Evolutionary conservation across 805 yeast species (phyloP).

Genomic region (Myxozyma vanderwaltii): DNA sequence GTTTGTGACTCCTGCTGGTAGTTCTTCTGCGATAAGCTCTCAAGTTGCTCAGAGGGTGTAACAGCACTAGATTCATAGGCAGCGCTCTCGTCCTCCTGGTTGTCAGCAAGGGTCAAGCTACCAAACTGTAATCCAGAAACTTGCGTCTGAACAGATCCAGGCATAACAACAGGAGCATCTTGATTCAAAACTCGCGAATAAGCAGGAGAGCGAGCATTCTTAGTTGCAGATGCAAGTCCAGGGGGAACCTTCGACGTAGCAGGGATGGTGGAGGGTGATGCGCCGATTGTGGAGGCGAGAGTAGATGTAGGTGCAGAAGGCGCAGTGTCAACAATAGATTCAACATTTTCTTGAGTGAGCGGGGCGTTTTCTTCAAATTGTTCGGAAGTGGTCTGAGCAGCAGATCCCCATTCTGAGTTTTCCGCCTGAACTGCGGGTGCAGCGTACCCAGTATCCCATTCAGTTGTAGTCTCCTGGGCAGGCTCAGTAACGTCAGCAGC

Average conservation of each 20-base stretch:
- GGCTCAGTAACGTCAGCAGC: neutral
- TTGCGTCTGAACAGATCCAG: slow-evolving; percentile 51
- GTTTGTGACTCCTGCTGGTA: slow-evolving; percentile 14
- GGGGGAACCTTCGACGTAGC: slow-evolving; percentile 36
- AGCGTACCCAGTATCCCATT: neutral
- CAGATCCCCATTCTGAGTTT: slow-evolving; percentile 14
- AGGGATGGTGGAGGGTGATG: slow-evolving; percentile 6
- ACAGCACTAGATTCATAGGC: slow-evolving; percentile 11
- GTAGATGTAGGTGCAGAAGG: slow-evolving; percentile 35
- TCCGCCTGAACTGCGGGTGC: slow-evolving; percentile 2
- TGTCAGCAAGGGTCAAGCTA: slow-evolving; percentile 48
- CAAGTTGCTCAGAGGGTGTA: slow-evolving; percentile 11
- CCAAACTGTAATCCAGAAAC: slow-evolving; percentile 66
- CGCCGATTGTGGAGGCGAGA: slow-evolving; percentile 36
- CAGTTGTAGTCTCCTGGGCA: slow-evolving; percentile 6
- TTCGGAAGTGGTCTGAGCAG: neutral
- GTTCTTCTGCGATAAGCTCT: slow-evolving; percentile 8
- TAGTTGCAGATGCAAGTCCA: slow-evolving; percentile 25
- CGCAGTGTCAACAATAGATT: slow-evolving; percentile 33
- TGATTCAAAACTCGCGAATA: slow-evolving; percentile 46
- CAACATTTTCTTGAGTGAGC: slow-evolving; percentile 33
- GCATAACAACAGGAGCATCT: slow-evolving; percentile 56
- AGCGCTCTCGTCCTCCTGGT: slow-evolving; percentile 19
- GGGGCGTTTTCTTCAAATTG: slow-evolving; percentile 19
- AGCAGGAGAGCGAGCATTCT: slow-evolving; percentile 30